Conservation (phyloP, 331 rosid genomes). For the Stylosanthes scabra region DNA sequence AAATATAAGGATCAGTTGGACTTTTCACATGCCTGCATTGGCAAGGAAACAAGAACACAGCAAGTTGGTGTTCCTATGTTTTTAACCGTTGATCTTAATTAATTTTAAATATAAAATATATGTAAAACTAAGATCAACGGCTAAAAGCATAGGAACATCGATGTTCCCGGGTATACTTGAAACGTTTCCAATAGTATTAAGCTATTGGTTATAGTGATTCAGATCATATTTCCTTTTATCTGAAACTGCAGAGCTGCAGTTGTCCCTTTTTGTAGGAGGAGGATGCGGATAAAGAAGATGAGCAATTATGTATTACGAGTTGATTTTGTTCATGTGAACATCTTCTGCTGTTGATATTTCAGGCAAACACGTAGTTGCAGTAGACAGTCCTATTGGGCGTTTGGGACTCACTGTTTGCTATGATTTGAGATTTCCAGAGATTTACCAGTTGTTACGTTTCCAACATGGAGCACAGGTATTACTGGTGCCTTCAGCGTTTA, state of each 20-base stretch:
- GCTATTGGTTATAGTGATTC: slow-evolving; percentile 5
- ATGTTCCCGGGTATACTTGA: too few relatives aligned
- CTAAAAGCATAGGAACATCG: too few relatives aligned
- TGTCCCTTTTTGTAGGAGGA: neutral
- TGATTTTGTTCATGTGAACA: slow-evolving; percentile 21
- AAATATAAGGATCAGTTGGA: slow-evolving; percentile 6
- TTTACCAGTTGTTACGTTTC: slow-evolving; percentile 83
- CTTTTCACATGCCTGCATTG: neutral
- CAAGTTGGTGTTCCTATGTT: too few relatives aligned
- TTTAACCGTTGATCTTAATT: too few relatives aligned
- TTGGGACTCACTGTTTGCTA: slow-evolving; percentile 95
- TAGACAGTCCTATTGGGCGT: slow-evolving; percentile 89
- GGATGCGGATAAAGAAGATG: slow-evolving; percentile 3
- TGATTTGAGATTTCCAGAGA: slow-evolving; percentile 96
- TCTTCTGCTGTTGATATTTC: slow-evolving; percentile 29
- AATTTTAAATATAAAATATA: too few relatives aligned
- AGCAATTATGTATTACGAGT: slow-evolving; percentile 18
- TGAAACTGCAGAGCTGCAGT: slow-evolving; percentile 12
- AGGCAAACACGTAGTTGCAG: slow-evolving; percentile 83
- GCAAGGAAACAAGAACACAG: neutral
- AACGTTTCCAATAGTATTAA: neutral
- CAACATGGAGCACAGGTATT: slow-evolving; percentile 79
- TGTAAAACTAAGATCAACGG: too few relatives aligned
- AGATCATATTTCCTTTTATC: slow-evolving; percentile 22
- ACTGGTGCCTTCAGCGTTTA: slow-evolving; percentile 93